A percentile compares a stretch with the other conserved stretches of the same genome.
phyloP scores from a whole-genome alignment of 2,329 filamentous ascomycete species.

The Zarea fungicola region DNA sequence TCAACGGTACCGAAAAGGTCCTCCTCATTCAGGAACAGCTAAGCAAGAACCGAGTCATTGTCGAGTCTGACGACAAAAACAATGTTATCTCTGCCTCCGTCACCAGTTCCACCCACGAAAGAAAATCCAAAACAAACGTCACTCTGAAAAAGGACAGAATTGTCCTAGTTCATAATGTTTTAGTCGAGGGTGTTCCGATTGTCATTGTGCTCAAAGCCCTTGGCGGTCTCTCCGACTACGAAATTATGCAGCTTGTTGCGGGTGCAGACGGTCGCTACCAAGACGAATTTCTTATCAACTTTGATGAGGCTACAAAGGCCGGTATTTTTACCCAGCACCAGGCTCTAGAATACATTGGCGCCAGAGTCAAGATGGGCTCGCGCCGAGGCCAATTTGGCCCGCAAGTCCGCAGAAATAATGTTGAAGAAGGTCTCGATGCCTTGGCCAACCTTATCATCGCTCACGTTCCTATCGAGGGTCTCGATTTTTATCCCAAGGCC shows the following conservation, averaged over 20 bases:
- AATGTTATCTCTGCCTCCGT: slow-evolving; percentile 92
- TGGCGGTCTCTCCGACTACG: slow-evolving; percentile 88
- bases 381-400: slow-evolving; percentile 51
- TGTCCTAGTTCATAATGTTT: slow-evolving; percentile 83
- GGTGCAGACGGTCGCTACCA: slow-evolving; percentile 85
- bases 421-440: slow-evolving; percentile 89
- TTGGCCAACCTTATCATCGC: slow-evolving; percentile 90
- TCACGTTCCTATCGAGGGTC: slow-evolving; percentile 83
- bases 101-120: slow-evolving; percentile 93
- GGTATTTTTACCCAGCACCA: slow-evolving; percentile 91
- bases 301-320: slow-evolving; percentile 81
- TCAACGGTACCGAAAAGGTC: slow-evolving; percentile 96
- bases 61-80: slow-evolving; percentile 89
- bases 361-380: slow-evolving; percentile 80
- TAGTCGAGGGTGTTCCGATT: slow-evolving; percentile 91
- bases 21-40: slow-evolving; percentile 97
- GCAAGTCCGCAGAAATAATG: slow-evolving; percentile 66
- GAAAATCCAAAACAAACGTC: slow-evolving; percentile 97
- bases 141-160: slow-evolving; percentile 90
- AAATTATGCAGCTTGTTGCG: slow-evolving; percentile 86
- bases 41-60: slow-evolving; percentile 98
- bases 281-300: slow-evolving; percentile 92
- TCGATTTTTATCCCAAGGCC: slow-evolving; percentile 96
- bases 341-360: slow-evolving; percentile 86
- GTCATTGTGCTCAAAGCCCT: slow-evolving; percentile 90